A percentile compares a stretch with the other conserved stretches of the same genome.
Evolutionary conservation across 257 asterid species (phyloP).

Genomic region (Nicotiana obtusifolia): DNA sequence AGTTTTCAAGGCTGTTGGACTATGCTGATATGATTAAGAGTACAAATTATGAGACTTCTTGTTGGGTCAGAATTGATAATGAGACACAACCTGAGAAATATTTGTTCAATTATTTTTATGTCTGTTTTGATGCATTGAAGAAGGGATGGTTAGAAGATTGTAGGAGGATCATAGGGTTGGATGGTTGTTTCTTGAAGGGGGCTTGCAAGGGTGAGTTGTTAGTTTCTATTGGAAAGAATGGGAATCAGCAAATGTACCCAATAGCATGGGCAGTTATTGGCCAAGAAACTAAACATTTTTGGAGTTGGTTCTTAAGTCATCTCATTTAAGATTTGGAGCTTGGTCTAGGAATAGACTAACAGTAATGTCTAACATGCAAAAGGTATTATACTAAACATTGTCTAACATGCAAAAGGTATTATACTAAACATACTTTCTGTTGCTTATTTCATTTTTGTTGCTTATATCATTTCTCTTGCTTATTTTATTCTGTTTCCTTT

Average conservation of each 20-base stretch:
- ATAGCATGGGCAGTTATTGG: neutral
- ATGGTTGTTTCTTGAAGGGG: neutral
- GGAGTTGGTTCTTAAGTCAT: neutral
- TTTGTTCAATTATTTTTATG: neutral
- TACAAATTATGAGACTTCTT: neutral
- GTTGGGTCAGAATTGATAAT: neutral
- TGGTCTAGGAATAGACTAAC: neutral
- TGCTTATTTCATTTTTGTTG: neutral
- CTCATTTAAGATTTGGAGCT: neutral
- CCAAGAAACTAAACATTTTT: neutral
- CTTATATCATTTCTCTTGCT: neutral
- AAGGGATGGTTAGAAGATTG: neutral
- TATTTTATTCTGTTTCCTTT: neutral
- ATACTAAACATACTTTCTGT: no score
- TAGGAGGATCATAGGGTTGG: neutral
- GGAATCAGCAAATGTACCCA: neutral
- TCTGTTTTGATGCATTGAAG: neutral
- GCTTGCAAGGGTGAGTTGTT: neutral
- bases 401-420: neutral
- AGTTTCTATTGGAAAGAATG: no score
- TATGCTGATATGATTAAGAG: neutral
- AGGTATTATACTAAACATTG: neutral
- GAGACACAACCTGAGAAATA: neutral
- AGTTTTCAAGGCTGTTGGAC: no score
- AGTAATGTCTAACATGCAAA: neutral